Evolutionary conservation across 116 monocot genomes (phyloP).

Genomic region (Iris pallida): DNA sequence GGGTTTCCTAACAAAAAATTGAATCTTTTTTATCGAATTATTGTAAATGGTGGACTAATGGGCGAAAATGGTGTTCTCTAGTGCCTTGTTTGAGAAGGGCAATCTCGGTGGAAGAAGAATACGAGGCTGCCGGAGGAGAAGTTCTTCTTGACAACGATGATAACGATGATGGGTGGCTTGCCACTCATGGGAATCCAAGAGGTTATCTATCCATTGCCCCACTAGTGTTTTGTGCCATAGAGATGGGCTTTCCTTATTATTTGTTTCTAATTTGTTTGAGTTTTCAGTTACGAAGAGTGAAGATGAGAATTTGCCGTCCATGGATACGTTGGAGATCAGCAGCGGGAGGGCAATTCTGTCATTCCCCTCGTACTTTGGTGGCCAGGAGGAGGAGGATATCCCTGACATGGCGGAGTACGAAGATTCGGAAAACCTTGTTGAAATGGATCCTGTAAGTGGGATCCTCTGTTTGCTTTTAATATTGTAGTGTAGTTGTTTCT

Average conservation of each 20-base stretch:
- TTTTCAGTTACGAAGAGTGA: constrained; percentile 29
- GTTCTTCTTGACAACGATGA: constrained; percentile 71
- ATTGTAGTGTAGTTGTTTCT: no score
- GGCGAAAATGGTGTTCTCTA: constrained; percentile 11
- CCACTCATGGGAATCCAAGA: constrained; percentile 93
- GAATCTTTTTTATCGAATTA: no score
- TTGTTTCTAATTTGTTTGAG: constrained; percentile 3
- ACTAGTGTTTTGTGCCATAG: background rate
- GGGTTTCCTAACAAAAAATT: no score
- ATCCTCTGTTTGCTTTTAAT: no score
- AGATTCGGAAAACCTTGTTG: constrained; percentile 60
- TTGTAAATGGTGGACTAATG: no score
- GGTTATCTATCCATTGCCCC: constrained; percentile 18
- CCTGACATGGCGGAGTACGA: constrained; percentile 84
- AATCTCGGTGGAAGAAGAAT: constrained; percentile 81
- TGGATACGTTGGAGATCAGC: constrained; percentile 70
- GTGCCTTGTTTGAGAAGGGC: constrained; percentile 92
- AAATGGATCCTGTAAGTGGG: constrained; percentile 57
- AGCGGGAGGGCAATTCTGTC: constrained; percentile 49
- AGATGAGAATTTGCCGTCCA: constrained; percentile 71
- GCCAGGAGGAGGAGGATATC: constrained; percentile 88
- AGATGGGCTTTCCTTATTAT: background rate
- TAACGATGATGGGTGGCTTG: constrained; percentile 76
- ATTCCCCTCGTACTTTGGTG: constrained; percentile 83
- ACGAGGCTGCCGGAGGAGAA: constrained; percentile 90